phyloP scores from a whole-genome alignment of 495 filamentous ascomycete genomes.

The Hyphodiscus hymeniophilus region DNA sequence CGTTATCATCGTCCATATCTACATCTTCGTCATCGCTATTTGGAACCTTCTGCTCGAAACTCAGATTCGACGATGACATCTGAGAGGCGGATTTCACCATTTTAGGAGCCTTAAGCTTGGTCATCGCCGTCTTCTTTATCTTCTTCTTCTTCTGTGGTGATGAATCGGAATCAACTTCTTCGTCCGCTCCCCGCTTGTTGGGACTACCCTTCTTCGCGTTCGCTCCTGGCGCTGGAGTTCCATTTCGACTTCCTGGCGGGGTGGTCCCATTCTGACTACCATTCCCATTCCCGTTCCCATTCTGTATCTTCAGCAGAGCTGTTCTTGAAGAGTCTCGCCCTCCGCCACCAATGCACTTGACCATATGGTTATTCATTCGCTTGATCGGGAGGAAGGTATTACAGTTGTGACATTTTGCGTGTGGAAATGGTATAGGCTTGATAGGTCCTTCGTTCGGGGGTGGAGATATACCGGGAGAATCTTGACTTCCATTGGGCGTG shows the following conservation, averaged over 20 bases:
- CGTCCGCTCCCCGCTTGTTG: constrained; percentile 37
- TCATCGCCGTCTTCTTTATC: constrained; percentile 13
- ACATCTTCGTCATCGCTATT: constrained; percentile 25
- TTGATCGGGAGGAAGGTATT: constrained; percentile 52
- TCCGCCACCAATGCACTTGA: constrained; percentile 69
- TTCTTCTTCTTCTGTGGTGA: constrained; percentile 22
- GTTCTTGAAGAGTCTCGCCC: constrained; percentile 59
- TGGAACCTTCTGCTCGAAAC: constrained; percentile 17
- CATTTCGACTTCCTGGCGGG: constrained; percentile 48
- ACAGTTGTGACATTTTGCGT: constrained; percentile 59
- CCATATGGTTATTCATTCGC: constrained; percentile 65
- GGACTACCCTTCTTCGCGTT: constrained; percentile 29
- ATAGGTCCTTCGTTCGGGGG: constrained; percentile 36
- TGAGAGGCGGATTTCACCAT: constrained; percentile 14
- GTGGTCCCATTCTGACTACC: constrained; percentile 41
- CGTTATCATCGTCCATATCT: constrained; percentile 28
- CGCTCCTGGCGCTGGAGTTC: constrained; percentile 47
- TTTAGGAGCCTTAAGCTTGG: constrained; percentile 19
- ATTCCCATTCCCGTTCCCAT: constrained; percentile 38
- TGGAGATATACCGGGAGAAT: constrained; percentile 36
- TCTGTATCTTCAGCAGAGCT: constrained; percentile 46
- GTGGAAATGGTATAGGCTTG: constrained; percentile 53
- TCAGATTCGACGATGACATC: constrained; percentile 15
- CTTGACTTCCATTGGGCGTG: constrained; percentile 38
- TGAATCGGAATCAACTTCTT: constrained; percentile 29